Evolutionary conservation across 352 stramenopile species (phyloP).

Genomic region (Globisporangium orthogonon): DNA sequence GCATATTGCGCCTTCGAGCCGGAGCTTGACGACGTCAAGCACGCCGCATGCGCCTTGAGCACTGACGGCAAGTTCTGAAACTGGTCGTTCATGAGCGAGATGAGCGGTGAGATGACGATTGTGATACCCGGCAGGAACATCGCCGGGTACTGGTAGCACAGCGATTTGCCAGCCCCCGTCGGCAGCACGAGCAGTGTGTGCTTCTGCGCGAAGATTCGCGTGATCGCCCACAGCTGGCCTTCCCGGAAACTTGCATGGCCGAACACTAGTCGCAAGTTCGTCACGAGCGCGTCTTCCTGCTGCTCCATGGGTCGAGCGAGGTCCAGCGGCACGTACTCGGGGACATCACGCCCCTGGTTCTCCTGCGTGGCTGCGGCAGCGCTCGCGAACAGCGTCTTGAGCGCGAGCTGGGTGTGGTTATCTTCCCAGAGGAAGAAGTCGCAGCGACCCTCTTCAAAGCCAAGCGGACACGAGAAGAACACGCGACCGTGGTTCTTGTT

Average conservation of each 20-base stretch:
- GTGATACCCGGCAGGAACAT: conserved; percentile 84
- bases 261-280: conserved; percentile 82
- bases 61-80: conserved; percentile 71
- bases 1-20: conserved; percentile 60
- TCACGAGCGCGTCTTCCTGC: conserved; percentile 46
- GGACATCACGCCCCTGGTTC: background rate
- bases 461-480: conserved; percentile 70
- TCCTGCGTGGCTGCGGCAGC: background rate
- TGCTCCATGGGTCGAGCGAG: conserved; percentile 31
- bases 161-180: conserved; percentile 97
- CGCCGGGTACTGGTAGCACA: conserved; percentile 96
- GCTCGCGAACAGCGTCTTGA: conserved; percentile 39
- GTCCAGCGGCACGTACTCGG: conserved; percentile 47
- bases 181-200: conserved; percentile 91
- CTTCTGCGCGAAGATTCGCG: conserved; percentile 53
- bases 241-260: conserved; percentile 72
- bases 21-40: conserved; percentile 34
- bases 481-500: conserved; percentile 70
- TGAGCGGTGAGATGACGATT: conserved; percentile 90
- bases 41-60: conserved; percentile 49
- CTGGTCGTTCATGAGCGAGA: conserved; percentile 93
- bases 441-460: conserved; percentile 72
- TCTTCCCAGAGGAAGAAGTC: conserved; percentile 85
- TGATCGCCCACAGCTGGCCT: conserved; percentile 81
- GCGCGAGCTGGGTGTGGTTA: conserved; percentile 56